phyloP scores from a whole-genome alignment of 345 rosid species.

The Salix suchowensis region DNA sequence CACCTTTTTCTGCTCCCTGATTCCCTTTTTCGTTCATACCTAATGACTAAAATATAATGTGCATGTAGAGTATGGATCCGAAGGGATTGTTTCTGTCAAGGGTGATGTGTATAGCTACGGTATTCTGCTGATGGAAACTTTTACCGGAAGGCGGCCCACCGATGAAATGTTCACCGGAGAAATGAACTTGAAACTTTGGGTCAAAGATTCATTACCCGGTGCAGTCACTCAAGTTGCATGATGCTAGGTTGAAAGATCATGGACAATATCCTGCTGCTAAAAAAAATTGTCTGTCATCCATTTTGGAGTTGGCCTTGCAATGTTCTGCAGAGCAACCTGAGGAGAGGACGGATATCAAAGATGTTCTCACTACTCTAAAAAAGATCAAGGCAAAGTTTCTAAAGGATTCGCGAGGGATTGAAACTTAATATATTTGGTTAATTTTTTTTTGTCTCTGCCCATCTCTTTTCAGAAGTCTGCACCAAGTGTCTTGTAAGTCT shows the following conservation, averaged over 20 bases:
- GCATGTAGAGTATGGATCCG: slow-evolving; percentile 10
- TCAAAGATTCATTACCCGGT: background rate
- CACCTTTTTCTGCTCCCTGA: background rate
- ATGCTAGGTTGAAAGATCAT: background rate
- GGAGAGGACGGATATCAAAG: background rate
- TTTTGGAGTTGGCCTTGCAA: background rate
- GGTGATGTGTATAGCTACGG: slow-evolving; percentile 16
- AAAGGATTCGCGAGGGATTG: background rate
- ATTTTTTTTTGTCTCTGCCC: no score
- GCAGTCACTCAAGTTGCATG: background rate
- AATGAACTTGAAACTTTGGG: background rate
- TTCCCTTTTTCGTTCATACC: background rate
- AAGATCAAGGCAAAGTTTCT: background rate
- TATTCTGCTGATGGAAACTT: slow-evolving; percentile 9
- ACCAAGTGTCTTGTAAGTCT: no score
- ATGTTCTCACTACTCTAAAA: background rate
- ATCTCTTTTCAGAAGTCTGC: no score
- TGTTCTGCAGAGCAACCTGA: background rate
- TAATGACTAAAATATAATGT: background rate
- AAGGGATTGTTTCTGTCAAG: slow-evolving; percentile 2
- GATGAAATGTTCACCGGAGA: slow-evolving; percentile 1
- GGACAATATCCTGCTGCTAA: background rate
- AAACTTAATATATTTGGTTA: no score
- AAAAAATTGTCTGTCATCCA: background rate
- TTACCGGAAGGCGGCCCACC: slow-evolving; percentile 9